A percentile compares a stretch with the other conserved stretches of the same genome.
phyloP scores from a whole-genome alignment of 129 eudicot species.

The Lactuca sativa region DNA sequence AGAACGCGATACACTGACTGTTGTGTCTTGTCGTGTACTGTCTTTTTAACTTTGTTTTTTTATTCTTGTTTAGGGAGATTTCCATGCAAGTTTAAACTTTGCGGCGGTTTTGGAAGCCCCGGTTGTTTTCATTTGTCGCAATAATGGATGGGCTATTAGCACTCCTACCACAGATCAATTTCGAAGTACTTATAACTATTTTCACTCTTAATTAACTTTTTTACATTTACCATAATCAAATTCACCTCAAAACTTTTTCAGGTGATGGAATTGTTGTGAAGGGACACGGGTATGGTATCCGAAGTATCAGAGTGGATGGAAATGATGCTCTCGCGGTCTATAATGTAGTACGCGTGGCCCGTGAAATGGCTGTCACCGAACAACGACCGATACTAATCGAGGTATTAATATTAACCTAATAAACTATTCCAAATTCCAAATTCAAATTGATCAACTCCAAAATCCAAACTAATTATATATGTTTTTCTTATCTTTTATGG shows the following conservation, averaged over 20 bases:
- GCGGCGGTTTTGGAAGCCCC: constrained; percentile 96
- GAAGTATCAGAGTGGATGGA: constrained; percentile 75
- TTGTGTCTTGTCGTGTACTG: too few species aligned
- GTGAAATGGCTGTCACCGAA: constrained; percentile 58
- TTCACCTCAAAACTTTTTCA: constrained; percentile 16
- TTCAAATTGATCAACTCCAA: background rate
- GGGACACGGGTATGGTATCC: constrained; percentile 78
- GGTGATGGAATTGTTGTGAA: constrained; percentile 82
- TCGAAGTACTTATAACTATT: constrained; percentile 50
- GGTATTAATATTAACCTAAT: constrained; percentile 33
- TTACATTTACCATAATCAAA: background rate
- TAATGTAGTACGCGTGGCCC: constrained; percentile 54
- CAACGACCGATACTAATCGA: constrained; percentile 67
- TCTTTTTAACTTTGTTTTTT: constrained; percentile 11
- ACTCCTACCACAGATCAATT: constrained; percentile 76
- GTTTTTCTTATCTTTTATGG: constrained; percentile 3
- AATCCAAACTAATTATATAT: too few species aligned
- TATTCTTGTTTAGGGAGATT: constrained; percentile 68
- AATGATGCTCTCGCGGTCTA: constrained; percentile 79
- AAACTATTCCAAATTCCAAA: background rate
- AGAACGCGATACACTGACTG: background rate
- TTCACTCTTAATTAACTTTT: background rate
- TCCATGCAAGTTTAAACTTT: constrained; percentile 79
- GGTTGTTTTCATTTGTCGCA: constrained; percentile 73
- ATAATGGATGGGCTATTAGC: constrained; percentile 96